phyloP scores from a whole-genome alignment of 2,329 filamentous ascomycete species.

The Hypoxylon sp. region DNA sequence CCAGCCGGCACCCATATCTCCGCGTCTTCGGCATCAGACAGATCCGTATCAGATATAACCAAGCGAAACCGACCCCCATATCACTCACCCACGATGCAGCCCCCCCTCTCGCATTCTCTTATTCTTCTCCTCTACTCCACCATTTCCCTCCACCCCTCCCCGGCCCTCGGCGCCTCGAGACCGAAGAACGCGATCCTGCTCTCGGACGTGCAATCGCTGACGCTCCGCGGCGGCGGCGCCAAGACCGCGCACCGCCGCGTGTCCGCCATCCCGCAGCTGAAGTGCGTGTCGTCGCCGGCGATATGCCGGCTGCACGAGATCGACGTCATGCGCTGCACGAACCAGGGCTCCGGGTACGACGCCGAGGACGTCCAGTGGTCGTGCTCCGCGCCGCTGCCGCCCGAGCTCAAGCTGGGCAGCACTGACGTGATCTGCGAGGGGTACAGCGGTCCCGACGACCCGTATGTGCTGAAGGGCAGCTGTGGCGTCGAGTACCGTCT shows the following conservation, averaged over 20 bases:
- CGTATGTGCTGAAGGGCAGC: slow-evolving; percentile 89
- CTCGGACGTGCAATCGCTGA: slow-evolving; percentile 80
- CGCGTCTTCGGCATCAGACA: not conserved
- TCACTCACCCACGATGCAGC: slow-evolving; percentile 31
- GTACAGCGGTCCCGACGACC: slow-evolving; percentile 81
- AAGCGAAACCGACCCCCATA: slow-evolving; percentile 3
- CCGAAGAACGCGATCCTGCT: slow-evolving; percentile 70
- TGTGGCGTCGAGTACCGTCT: slow-evolving; percentile 93
- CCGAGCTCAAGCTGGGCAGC: slow-evolving; percentile 78
- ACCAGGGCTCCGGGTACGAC: slow-evolving; percentile 85
- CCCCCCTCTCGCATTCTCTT: slow-evolving; percentile 5
- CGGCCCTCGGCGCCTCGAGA: slow-evolving; percentile 45
- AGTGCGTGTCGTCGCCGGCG: slow-evolving; percentile 77
- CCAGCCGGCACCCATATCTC: not conserved
- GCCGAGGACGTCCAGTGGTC: slow-evolving; percentile 91
- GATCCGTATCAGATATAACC: slow-evolving; percentile 6
- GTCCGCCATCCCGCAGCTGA: slow-evolving; percentile 81
- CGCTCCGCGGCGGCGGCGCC: slow-evolving; percentile 75
- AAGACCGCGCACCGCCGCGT: slow-evolving; percentile 84
- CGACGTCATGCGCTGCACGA: slow-evolving; percentile 90
- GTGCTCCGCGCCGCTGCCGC: slow-evolving; percentile 76
- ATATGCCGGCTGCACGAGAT: slow-evolving; percentile 79
- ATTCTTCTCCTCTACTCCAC: slow-evolving; percentile 41
- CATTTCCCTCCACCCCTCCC: slow-evolving; percentile 38
- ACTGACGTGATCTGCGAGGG: slow-evolving; percentile 96